A percentile compares a stretch with the other conserved stretches of the same genome.
These are phyloP conservation scores for Xylaria arbuscula DNA, from an alignment of 2,329 filamentous ascomycete species.

Conservation along the genomic window DNA sequence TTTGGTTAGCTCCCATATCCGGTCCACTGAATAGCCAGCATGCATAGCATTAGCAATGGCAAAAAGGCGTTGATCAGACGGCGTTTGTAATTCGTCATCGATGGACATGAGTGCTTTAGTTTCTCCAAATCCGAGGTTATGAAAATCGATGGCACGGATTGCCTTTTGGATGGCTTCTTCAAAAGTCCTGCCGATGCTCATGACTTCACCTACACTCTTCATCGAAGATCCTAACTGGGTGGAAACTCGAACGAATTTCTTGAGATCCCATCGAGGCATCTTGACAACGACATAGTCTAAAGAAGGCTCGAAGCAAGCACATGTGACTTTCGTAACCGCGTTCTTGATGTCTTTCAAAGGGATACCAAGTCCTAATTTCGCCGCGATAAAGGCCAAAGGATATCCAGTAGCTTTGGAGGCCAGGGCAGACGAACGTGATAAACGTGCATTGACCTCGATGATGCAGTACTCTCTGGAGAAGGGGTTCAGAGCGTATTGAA, in stretches of 20 bases:
- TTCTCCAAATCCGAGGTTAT: constrained; percentile 94
- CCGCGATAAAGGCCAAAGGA: constrained; percentile 93
- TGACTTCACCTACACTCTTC: constrained; percentile 99
- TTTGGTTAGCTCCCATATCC: constrained; percentile 98
- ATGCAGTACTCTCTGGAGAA: constrained; percentile 98
- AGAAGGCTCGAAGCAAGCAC: constrained; percentile 97
- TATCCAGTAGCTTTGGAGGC: constrained; percentile 98
- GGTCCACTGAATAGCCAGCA: constrained; percentile 90
- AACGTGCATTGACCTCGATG: constrained; percentile 97
- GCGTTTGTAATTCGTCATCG: constrained; percentile 94
- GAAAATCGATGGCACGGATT: constrained; percentile 92
- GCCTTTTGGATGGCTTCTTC: constrained; percentile 99
- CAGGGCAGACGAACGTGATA: constrained; percentile 93
- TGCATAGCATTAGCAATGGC: constrained; percentile 99
- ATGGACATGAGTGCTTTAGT: constrained; percentile 94
- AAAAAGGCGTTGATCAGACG: constrained; percentile 96
- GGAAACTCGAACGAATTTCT: constrained; percentile 97
- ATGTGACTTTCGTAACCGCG: constrained; percentile 93
- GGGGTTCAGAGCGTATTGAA: constrained; percentile 97
- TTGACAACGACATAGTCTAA: constrained; percentile 98
- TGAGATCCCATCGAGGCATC: constrained; percentile 98
- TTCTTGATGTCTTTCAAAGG: constrained; percentile 97
- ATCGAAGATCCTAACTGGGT: constrained; percentile 97
- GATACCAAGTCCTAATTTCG: constrained; percentile 94
- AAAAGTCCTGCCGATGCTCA: constrained; percentile 96